These are phyloP conservation scores for Colletotrichum siamense DNA, from an alignment of 2,329 filamentous ascomycete species.

Conservation along the genomic window DNA sequence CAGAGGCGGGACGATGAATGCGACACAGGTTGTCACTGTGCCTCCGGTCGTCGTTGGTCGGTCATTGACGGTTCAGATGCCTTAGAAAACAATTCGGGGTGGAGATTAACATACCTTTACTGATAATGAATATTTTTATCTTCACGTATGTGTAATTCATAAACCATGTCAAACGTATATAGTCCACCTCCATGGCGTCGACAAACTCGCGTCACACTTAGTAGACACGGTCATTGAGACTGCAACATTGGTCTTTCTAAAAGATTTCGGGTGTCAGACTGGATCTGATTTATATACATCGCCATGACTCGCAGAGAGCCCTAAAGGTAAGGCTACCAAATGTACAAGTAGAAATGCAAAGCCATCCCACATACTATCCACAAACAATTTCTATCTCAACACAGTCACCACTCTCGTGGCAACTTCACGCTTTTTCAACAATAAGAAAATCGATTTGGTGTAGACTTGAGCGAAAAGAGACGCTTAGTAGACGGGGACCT, in stretches of 20 bases:
- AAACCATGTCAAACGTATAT: background rate
- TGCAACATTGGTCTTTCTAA: background rate
- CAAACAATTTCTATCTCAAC: background rate
- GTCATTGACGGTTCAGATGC: background rate
- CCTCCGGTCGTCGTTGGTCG: constrained; percentile 11
- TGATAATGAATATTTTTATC: background rate
- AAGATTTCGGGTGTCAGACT: background rate
- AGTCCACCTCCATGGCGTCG: background rate
- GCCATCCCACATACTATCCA: background rate
- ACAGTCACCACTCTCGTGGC: background rate
- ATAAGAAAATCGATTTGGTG: background rate
- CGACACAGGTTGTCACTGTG: constrained; percentile 49
- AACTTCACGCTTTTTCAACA: background rate
- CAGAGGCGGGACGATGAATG: constrained; percentile 51
- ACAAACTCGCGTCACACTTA: background rate
- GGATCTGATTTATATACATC: background rate
- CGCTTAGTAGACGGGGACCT: constrained; percentile 18
- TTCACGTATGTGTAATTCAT: rapidly evolving
- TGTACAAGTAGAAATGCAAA: background rate
- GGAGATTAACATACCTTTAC: background rate
- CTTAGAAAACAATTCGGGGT: background rate
- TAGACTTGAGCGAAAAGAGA: background rate
- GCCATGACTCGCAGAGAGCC: background rate
- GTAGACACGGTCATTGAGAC: rapidly evolving
- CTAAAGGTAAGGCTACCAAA: background rate